Conservation (phyloP, 352 stramenopile species). For the Elongisporangium prolatum region DNA sequence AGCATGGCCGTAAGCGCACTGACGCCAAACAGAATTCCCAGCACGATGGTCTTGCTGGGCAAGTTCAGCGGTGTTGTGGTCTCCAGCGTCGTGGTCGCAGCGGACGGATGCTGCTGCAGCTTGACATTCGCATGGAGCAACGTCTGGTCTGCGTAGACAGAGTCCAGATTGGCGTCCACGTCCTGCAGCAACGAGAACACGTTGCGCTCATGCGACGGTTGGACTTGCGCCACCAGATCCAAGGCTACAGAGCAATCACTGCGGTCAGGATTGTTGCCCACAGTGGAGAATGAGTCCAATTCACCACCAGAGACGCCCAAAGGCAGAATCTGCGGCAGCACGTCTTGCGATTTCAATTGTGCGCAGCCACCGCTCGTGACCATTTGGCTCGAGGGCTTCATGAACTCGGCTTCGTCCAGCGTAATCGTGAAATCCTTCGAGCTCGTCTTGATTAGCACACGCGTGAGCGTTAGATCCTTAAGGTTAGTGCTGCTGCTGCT, state of each 20-base stretch:
- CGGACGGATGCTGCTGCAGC: conserved; percentile 17
- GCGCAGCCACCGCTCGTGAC: conserved; percentile 22
- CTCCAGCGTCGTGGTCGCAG: not conserved
- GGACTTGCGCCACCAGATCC: conserved; percentile 14
- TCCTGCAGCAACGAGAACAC: conserved; percentile 34
- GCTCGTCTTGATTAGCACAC: conserved; percentile 9
- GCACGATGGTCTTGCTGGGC: conserved; percentile 53
- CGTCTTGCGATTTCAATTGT: conserved; percentile 9
- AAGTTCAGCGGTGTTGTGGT: conserved; percentile 27
- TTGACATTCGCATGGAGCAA: conserved; percentile 25
- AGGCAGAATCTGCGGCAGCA: conserved; percentile 10
- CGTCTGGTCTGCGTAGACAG: conserved; percentile 23
- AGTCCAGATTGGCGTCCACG: conserved; percentile 36
- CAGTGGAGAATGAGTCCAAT: conserved; percentile 17
- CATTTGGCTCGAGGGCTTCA: conserved; percentile 10
- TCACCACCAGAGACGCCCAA: conserved; percentile 15
- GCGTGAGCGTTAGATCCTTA: conserved; percentile 1
- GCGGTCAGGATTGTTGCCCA: conserved; percentile 6
- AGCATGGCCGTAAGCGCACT: conserved; percentile 60
- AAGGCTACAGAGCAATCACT: conserved; percentile 18
- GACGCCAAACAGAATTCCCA: conserved; percentile 54
- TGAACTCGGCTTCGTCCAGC: conserved; percentile 6
- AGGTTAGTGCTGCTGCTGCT: not conserved
- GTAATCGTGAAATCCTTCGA: conserved; percentile 23
- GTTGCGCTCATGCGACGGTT: conserved; percentile 7